Evolutionary conservation across 768 basidiomycete species (phyloP).

Genomic region (Pleurotus platypus): DNA sequence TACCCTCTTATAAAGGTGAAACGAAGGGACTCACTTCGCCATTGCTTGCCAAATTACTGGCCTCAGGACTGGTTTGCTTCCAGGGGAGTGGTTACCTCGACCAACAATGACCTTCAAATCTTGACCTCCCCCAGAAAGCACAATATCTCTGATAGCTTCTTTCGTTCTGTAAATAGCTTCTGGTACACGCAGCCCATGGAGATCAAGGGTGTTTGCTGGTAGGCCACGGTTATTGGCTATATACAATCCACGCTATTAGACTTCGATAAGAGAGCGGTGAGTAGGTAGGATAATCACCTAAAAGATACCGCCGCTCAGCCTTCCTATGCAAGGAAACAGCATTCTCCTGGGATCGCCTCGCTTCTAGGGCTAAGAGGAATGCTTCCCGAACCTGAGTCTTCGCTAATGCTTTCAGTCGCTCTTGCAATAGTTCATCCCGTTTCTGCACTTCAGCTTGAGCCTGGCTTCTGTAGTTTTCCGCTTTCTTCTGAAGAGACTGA

Average conservation of each 20-base stretch:
- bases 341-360: slow-evolving; percentile 1
- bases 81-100: slow-evolving; percentile 78
- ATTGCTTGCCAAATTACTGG: slow-evolving; percentile 76
- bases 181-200: slow-evolving; percentile 43
- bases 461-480: neutral
- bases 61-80: slow-evolving; percentile 73
- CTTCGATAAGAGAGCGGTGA: neutral
- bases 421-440: neutral
- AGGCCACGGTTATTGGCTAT: slow-evolving; percentile 36
- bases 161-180: slow-evolving; percentile 46
- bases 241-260: slow-evolving; percentile 5
- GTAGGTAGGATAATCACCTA: slow-evolving; percentile 28
- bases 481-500: neutral
- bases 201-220: slow-evolving; percentile 36
- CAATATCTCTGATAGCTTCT: slow-evolving; percentile 35
- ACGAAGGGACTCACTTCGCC: slow-evolving; percentile 43
- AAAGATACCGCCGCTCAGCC: slow-evolving; percentile 42
- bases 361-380: slow-evolving; percentile 1
- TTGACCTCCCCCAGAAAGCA: slow-evolving; percentile 23
- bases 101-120: slow-evolving; percentile 51
- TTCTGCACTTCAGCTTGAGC: neutral
- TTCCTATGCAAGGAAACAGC: slow-evolving; percentile 32
- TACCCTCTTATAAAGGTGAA: no score
- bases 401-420: neutral
- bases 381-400: neutral